Conservation (phyloP, 1,284 basidiomycete species). For the Ceratobasidium sp. region DNA sequence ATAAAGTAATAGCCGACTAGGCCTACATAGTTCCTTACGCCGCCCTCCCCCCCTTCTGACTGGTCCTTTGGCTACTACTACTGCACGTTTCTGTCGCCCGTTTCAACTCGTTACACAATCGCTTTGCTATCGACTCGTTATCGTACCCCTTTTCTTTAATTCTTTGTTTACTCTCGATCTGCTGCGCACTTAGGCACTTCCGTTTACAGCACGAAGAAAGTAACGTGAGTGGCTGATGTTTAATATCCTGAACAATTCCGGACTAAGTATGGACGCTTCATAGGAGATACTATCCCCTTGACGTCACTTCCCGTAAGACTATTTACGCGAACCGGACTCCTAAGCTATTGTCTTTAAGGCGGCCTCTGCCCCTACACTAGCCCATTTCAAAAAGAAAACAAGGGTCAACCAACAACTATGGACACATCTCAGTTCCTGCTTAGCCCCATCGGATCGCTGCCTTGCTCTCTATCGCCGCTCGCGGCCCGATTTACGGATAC, state of each 20-base stretch:
- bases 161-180: neutral
- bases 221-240: slow-evolving; percentile 20
- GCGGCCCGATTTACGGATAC: slow-evolving; percentile 41
- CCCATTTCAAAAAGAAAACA: slow-evolving; percentile 13
- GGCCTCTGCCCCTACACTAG: slow-evolving; percentile 4
- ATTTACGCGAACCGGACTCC: slow-evolving; percentile 19
- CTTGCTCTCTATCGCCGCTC: slow-evolving; percentile 40
- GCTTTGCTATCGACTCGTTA: slow-evolving; percentile 29
- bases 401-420: slow-evolving; percentile 25
- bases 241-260: neutral
- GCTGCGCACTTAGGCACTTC: neutral
- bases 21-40: slow-evolving; percentile 9
- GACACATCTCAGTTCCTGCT: slow-evolving; percentile 46
- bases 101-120: slow-evolving; percentile 33
- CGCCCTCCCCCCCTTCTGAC: slow-evolving; percentile 27
- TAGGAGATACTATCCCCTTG: slow-evolving; percentile 4
- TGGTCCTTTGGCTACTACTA: slow-evolving; percentile 12
- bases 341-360: slow-evolving; percentile 28
- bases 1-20: slow-evolving; percentile 8
- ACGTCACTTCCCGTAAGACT: slow-evolving; percentile 20
- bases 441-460: slow-evolving; percentile 43
- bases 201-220: neutral
- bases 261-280: slow-evolving; percentile 2
- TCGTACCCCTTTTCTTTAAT: slow-evolving; percentile 22
- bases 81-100: slow-evolving; percentile 27